Percentiles rank a stretch among this genome's conserved stretches.
phyloP scores from a whole-genome alignment of 148 eudicot species.

The Camellia sinensis region DNA sequence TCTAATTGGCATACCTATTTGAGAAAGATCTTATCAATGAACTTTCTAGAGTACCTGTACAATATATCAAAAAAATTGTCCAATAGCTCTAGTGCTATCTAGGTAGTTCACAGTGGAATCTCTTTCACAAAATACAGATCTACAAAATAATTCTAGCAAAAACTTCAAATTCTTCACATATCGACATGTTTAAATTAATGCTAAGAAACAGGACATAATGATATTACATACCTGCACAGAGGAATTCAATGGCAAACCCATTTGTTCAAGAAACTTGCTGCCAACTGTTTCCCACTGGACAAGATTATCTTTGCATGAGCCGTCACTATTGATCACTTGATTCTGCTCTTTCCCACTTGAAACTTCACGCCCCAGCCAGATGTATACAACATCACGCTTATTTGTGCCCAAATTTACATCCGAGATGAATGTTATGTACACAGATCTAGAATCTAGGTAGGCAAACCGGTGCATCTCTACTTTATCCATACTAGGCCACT shows the following conservation, averaged over 20 bases:
- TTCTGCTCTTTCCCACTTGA: background rate
- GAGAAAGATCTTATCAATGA: background rate
- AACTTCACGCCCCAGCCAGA: slow-evolving; percentile 18
- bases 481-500: slow-evolving; percentile 20
- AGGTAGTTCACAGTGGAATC: background rate
- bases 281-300: slow-evolving; percentile 18
- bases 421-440: slow-evolving; percentile 1
- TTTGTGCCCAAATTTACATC: background rate
- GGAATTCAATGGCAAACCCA: slow-evolving; percentile 15
- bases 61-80: background rate
- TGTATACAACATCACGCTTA: slow-evolving; percentile 14
- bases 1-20: background rate
- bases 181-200: background rate
- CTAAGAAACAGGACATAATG: background rate
- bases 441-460: slow-evolving; percentile 14
- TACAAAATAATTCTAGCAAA: background rate
- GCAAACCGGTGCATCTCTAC: slow-evolving; percentile 8
- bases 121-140: background rate
- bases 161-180: background rate
- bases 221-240: slow-evolving; percentile 13
- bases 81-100: background rate
- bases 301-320: background rate
- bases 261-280: slow-evolving; percentile 15
- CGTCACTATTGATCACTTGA: background rate
- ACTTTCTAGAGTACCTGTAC: background rate